Evolutionary conservation across 2,329 filamentous ascomycete genomes (phyloP).

Genomic region (Zalaria sp.): DNA sequence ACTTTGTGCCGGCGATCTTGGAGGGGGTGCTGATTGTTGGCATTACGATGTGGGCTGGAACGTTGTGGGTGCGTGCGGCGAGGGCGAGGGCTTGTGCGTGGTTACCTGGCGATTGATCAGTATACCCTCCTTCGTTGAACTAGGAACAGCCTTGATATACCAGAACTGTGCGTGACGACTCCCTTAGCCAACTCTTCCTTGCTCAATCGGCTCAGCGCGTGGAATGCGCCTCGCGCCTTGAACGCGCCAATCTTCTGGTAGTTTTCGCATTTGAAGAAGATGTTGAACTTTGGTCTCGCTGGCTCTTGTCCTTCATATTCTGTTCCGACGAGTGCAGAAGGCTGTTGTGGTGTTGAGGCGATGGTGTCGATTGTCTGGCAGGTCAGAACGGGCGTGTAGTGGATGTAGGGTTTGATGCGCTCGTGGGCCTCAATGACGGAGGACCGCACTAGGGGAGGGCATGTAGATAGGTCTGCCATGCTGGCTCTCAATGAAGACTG

Average conservation of each 20-base stretch:
- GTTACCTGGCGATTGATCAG: constrained; percentile 43
- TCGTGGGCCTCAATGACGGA: constrained; percentile 60
- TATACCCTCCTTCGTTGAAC: neutral
- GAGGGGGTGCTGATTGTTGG: constrained; percentile 68
- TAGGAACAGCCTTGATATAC: constrained; percentile 29
- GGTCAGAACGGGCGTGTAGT: constrained; percentile 72
- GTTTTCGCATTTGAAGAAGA: constrained; percentile 97
- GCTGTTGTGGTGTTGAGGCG: constrained; percentile 55
- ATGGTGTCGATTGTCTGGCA: constrained; percentile 59
- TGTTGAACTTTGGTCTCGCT: constrained; percentile 49
- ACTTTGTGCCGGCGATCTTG: constrained; percentile 71
- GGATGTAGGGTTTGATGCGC: constrained; percentile 61
- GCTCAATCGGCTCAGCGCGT: constrained; percentile 61
- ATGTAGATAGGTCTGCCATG: constrained; percentile 31
- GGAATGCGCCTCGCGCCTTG: constrained; percentile 82
- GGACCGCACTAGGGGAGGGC: constrained; percentile 53
- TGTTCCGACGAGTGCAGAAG: constrained; percentile 40
- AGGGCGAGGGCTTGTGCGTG: constrained; percentile 88
- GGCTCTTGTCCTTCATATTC: constrained; percentile 39
- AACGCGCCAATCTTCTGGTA: constrained; percentile 83
- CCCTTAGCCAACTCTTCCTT: constrained; percentile 42
- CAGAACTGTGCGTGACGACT: constrained; percentile 82
- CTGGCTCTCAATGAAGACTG: neutral
- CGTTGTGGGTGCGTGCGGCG: constrained; percentile 57
- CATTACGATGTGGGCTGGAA: constrained; percentile 87